phyloP scores from a whole-genome alignment of 2,329 filamentous ascomycete species.

The Pseudogymnoascus sp. region DNA sequence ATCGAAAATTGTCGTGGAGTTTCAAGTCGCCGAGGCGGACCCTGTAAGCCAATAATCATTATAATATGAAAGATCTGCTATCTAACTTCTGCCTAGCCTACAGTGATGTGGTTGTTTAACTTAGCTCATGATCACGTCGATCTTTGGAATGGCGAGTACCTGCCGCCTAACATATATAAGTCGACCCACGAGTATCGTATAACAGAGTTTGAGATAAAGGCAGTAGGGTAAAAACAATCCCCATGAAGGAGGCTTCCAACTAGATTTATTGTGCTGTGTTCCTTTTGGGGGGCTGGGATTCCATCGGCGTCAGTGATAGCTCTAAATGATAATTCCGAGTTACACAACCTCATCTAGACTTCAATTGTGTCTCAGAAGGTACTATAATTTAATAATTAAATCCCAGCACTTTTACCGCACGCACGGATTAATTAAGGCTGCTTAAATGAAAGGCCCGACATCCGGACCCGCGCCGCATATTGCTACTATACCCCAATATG shows the following conservation, averaged over 20 bases:
- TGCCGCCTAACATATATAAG: background rate
- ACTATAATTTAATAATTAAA: background rate
- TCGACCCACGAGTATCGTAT: background rate
- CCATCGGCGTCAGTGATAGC: background rate
- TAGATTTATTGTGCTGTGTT: background rate
- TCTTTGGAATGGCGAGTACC: background rate
- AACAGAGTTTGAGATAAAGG: background rate
- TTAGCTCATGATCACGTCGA: background rate
- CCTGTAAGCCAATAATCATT: background rate
- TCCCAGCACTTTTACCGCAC: background rate
- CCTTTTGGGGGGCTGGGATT: background rate
- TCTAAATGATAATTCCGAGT: background rate
- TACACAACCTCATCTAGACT: background rate
- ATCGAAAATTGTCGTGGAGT: background rate
- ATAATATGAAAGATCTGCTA: background rate
- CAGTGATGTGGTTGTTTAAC: conserved; percentile 3
- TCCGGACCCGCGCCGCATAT: background rate
- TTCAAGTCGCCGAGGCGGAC: background rate
- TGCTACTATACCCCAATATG: background rate
- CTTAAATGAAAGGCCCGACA: background rate
- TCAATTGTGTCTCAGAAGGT: background rate
- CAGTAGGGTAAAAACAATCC: background rate
- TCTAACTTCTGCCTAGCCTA: background rate
- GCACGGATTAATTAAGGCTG: background rate
- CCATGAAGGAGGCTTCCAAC: background rate